Base-by-base conservation (phyloP, 805 yeast genomes). In the Metschnikowia peoriensis region DNA sequence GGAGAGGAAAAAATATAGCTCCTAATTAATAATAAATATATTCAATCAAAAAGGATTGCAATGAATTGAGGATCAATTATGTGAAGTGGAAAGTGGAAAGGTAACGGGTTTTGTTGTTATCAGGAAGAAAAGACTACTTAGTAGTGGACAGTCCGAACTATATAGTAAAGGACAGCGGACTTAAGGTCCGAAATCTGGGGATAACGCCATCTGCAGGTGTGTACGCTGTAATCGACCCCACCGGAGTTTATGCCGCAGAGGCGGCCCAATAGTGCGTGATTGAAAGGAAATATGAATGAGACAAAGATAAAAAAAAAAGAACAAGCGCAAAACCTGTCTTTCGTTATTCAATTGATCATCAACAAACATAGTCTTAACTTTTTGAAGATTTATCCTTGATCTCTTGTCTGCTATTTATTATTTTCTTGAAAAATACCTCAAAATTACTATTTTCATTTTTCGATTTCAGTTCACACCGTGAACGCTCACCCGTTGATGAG, bases 151-250 rank as follows among this genome's bases (percentile, higher is more conserved):
- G 44, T 16, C 32, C 22, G 49, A 38, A 29, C 42, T 52, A 38
- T 52, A 52, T 51, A 57, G 28, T 22, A 6, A 17, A 40, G 27
- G 16, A 17, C 15, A n/a, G 12, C 54, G 56, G 56, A 53, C 44
- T 41, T 46, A 22, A 41, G 44, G 28, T 46, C 59, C 59, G 59
- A 59, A 59, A 49, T 55, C 59, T 57, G 62, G 62, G 62, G 62
- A 39, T 16, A 6, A 16, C 10, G 15, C 27, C 7, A 6, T 28
- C 28, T 49, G 42, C 52, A 49, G 51, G 16, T 27, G 17, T 15
- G 16, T 11, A 10, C 22, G 39, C 49, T 44, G 45, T 45, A 28
- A 16, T n/a, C 17, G 7, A 39, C 47, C 42, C n/a, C 46, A 29
- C 42, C 57, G 52, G 58, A 43, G 43, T 50, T 47, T 50, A 22